phyloP scores from a whole-genome alignment of 2,329 filamentous ascomycete genomes.

The Aspergillus latus region DNA sequence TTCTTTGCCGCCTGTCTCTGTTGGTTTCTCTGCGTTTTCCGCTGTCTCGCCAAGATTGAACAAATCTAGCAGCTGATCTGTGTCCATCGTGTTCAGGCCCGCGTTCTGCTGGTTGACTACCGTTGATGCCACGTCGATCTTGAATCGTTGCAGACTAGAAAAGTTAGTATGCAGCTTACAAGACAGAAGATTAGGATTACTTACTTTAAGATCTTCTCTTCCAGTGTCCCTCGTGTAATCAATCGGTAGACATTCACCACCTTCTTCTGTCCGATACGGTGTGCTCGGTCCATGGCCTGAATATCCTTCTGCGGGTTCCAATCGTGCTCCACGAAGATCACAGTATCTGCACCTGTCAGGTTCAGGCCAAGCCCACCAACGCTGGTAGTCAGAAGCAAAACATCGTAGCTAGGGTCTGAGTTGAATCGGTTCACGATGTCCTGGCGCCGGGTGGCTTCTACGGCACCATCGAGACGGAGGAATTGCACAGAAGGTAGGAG shows the following conservation, averaged over 20 bases:
- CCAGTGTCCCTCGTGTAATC: conserved; percentile 90
- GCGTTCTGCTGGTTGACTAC: conserved; percentile 99
- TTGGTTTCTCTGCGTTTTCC: conserved; percentile 59
- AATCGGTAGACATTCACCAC: conserved; percentile 98
- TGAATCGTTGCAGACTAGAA: conserved; percentile 88
- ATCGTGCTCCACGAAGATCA: conserved; percentile 99
- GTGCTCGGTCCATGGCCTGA: conserved; percentile 97
- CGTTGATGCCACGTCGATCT: conserved; percentile 96
- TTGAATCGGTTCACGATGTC: conserved; percentile 99
- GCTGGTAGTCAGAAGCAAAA: conserved; percentile 87
- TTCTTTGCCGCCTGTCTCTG: conserved; percentile 55
- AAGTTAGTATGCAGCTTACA: conserved; percentile 20
- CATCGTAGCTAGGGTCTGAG: conserved; percentile 93
- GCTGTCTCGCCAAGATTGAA: conserved; percentile 82
- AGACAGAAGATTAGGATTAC: conserved; percentile 28
- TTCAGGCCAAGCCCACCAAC: conserved; percentile 94
- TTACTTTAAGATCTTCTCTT: conserved; percentile 93
- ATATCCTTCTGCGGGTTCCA: conserved; percentile 99
- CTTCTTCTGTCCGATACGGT: conserved; percentile 99
- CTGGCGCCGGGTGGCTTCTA: conserved; percentile 90
- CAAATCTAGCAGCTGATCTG: conserved; percentile 93
- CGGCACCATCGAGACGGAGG: conserved; percentile 87
- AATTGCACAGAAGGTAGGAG: conserved; percentile 91
- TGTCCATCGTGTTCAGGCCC: conserved; percentile 92
- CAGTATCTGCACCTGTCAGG: conserved; percentile 92